Base-by-base conservation (phyloP, 139 green algal species). In the Coelastrella sp. region DNA sequence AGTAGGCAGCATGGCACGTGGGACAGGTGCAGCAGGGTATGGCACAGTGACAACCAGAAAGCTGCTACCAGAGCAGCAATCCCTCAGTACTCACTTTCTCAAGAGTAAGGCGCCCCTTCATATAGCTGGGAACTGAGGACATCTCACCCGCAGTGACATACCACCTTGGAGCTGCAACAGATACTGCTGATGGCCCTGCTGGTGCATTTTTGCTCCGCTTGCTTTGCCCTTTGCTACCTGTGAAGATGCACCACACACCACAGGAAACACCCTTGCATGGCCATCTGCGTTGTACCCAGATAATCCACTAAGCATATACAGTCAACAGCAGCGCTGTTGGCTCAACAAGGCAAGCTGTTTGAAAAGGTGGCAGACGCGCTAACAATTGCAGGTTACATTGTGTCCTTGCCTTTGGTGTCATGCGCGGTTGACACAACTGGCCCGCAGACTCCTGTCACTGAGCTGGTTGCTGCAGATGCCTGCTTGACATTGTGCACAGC, bases 81-180 rank as follows among this genome's bases (percentile, higher is more conserved):
- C 19, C 21, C 27, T 5, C 53, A 27, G 17, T 19, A 13, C 57
- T 1, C 43, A 93, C 87, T 86, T 93, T 94, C 5, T 95, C 92
- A 9, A 91, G 62, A 1, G 90, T 93, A 5, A 96, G 87, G 6
- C 94, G 82, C 27, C 90, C 89, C 2, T 88, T 88, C 89, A 96
- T 93, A 88, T 96, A 96, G 8, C 86, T 81, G 0, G 91, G 92
- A 9, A 91, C 40, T 3, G 68, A 86, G 8, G 89, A 64, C 38
- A 96, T 88, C 87, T 96, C 94, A 6, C 32, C 63, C 25, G 89
- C 37, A 15, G 84, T 90, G 11, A 96, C 90, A 75, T 95, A 96
- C 86, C 93, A 93, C 53, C 87, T 48, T 0, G 85, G 86, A 0
- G 83, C 77, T n/a, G 87, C 57, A 30, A 48, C 13, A 35, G 75